These are phyloP conservation scores for Persicaria tinctoria DNA, from an alignment of 148 eudicot genomes.

Conservation along the genomic window DNA sequence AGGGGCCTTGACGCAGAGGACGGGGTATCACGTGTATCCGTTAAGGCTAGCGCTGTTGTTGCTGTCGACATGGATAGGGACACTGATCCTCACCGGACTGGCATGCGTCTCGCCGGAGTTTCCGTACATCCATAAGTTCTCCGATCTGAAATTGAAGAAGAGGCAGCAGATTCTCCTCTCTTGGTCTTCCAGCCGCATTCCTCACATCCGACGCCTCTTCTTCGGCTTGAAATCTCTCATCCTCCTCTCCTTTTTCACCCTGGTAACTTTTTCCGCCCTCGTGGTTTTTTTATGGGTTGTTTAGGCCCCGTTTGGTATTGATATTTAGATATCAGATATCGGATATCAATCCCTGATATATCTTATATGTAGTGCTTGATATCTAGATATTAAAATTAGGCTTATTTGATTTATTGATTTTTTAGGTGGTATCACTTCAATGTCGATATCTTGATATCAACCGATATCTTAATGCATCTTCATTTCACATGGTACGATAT, in stretches of 20 bases:
- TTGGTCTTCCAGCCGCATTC: conserved; percentile 33
- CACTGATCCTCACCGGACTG: conserved; percentile 32
- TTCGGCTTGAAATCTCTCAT: conserved; percentile 24
- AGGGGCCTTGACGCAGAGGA: conserved; percentile 24
- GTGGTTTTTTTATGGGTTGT: too few species aligned
- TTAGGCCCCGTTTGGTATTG: too few species aligned
- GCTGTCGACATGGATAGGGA: conserved; percentile 50
- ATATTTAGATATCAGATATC: too few species aligned
- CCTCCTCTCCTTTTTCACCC: conserved; percentile 41
- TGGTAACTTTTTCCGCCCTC: conserved; percentile 19
- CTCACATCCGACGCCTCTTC: conserved; percentile 25
- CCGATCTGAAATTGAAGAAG: conserved; percentile 22
- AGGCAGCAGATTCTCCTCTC: conserved; percentile 28
- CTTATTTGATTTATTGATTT: too few species aligned
- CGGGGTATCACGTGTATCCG: conserved; percentile 29
- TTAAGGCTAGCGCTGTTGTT: conserved; percentile 18
- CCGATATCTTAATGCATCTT: too few species aligned
- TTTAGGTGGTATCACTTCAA: too few species aligned
- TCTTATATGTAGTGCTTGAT: too few species aligned
- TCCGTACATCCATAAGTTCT: conserved; percentile 37
- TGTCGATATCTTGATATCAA: too few species aligned
- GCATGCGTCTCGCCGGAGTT: conserved; percentile 21
- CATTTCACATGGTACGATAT: too few species aligned
- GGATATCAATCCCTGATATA: too few species aligned
- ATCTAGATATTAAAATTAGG: too few species aligned